Conservation (phyloP, 176 grass and related monocot genomes). For the Musa troglodytarum region DNA sequence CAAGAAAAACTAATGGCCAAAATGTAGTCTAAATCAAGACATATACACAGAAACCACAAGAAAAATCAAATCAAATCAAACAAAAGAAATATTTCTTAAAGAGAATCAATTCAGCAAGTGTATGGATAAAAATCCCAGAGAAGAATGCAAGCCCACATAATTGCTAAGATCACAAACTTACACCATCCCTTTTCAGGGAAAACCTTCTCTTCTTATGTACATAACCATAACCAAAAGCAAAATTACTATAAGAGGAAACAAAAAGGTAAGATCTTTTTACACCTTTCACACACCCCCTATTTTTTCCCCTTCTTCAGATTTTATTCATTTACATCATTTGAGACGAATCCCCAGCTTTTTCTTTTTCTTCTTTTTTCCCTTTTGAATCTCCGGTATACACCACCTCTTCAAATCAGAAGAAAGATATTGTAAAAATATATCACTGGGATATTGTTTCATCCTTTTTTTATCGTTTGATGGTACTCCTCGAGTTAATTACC, state of each 20-base stretch:
- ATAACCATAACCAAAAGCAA: not conserved
- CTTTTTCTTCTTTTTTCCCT: not conserved
- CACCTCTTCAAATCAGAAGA: not conserved
- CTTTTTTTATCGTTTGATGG: too few relatives aligned
- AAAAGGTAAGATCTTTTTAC: not conserved
- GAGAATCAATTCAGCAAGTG: not conserved
- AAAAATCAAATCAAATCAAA: too few relatives aligned
- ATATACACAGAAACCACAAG: too few relatives aligned
- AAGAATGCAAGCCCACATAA: not conserved
- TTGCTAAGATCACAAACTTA: not conserved
- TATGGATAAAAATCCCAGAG: not conserved
- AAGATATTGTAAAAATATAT: not conserved
- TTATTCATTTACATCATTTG: not conserved
- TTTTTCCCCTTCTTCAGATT: not conserved
- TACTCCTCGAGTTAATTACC: not conserved
- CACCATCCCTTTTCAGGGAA: not conserved
- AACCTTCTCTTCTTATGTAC: slow-evolving; percentile 1
- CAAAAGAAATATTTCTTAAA: too few relatives aligned
- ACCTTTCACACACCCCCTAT: not conserved
- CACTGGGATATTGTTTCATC: too few relatives aligned
- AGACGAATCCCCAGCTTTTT: not conserved
- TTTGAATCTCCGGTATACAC: not conserved
- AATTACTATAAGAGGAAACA: not conserved
- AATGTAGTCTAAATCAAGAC: too few relatives aligned
- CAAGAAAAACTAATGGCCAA: too few relatives aligned